phyloP scores from a whole-genome alignment of 1,284 basidiomycete genomes.

The Naganishia sp. region DNA sequence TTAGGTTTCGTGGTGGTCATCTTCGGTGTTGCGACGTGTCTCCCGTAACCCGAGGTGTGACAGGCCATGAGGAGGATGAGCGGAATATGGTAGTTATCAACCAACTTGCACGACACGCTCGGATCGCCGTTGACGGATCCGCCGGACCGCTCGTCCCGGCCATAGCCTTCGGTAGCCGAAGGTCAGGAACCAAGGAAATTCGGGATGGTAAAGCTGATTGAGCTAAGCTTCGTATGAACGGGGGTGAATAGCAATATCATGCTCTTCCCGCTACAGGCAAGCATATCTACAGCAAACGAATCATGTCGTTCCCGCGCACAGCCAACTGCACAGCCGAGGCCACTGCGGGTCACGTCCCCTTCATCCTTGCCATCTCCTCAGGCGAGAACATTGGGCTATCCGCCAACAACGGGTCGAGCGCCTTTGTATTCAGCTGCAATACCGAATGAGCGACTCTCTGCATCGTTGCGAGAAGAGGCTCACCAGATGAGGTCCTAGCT shows the following conservation, averaged over 20 bases:
- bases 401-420: constrained; percentile 40
- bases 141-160: background rate
- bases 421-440: constrained; percentile 43
- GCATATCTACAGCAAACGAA: too few relatives aligned
- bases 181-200: too few relatives aligned
- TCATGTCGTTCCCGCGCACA: background rate
- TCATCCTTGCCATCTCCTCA: constrained; percentile 19
- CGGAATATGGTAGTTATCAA: too few relatives aligned
- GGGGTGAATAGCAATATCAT: too few relatives aligned
- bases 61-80: too few relatives aligned
- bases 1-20: constrained; percentile 33
- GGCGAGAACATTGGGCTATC: constrained; percentile 39
- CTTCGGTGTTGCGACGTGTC: background rate
- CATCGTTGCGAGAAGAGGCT: background rate
- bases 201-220: too few relatives aligned
- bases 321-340: background rate
- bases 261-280: too few relatives aligned
- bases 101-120: too few relatives aligned
- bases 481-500: constrained; percentile 52
- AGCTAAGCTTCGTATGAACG: too few relatives aligned
- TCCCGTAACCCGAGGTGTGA: too few relatives aligned
- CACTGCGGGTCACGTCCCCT: background rate
- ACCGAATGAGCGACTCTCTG: background rate
- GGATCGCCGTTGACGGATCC: background rate
- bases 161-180: background rate